Evolutionary conservation across 768 basidiomycete genomes (phyloP).

Genomic region (Asterophora parasitica): DNA sequence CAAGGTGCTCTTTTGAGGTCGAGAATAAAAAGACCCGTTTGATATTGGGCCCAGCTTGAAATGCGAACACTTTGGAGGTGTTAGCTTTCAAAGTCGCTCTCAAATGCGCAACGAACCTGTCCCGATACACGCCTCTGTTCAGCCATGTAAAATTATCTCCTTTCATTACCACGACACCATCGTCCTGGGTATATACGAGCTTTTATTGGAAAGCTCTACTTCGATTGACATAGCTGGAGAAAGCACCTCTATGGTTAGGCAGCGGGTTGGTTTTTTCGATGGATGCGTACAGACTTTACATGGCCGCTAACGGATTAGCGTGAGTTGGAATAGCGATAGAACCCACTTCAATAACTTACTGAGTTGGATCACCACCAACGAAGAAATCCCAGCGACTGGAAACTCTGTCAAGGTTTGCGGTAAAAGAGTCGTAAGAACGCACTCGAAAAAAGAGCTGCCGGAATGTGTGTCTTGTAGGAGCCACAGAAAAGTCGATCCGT

Average conservation of each 20-base stretch:
- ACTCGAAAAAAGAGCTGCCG: constrained; percentile 71
- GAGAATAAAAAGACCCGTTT: constrained; percentile 77
- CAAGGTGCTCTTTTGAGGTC: constrained; percentile 82
- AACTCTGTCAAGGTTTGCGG: constrained; percentile 29
- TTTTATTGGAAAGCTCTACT: constrained; percentile 46
- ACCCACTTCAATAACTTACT: constrained; percentile 35
- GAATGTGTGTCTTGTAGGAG: constrained; percentile 61
- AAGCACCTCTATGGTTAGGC: constrained; percentile 20
- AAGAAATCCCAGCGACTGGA: constrained; percentile 45
- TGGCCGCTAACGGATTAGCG: constrained; percentile 46
- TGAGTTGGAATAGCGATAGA: constrained; percentile 12
- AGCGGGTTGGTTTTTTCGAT: background rate
- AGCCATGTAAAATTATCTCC: constrained; percentile 65
- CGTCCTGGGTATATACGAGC: constrained; percentile 52
- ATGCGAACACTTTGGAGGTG: constrained; percentile 57
- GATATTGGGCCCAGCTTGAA: constrained; percentile 57
- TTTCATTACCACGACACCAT: constrained; percentile 68
- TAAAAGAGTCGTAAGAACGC: constrained; percentile 19
- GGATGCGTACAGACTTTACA: constrained; percentile 51
- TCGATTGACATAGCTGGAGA: constrained; percentile 54
- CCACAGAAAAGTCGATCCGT: constrained; percentile 58
- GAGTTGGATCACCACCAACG: constrained; percentile 58
- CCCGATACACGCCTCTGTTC: constrained; percentile 46
- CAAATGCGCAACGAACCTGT: constrained; percentile 41
- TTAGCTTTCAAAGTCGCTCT: constrained; percentile 16